These are phyloP conservation scores for Paratinospora sagittata DNA, from an alignment of 164 flowering plant genomes.

Conservation along the genomic window DNA sequence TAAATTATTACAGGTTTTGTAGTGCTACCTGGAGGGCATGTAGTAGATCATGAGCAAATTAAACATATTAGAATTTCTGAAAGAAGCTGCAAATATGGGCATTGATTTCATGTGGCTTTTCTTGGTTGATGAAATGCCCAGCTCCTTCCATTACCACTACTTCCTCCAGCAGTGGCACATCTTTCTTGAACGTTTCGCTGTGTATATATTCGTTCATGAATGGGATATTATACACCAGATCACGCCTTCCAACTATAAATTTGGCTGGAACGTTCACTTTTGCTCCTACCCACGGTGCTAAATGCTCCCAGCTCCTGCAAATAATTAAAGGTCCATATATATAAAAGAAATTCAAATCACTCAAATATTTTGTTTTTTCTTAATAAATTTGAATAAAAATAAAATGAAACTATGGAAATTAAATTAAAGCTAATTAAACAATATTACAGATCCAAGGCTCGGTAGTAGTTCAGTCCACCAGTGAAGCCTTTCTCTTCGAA, in stretches of 20 bases:
- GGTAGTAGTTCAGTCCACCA: slow-evolving; percentile 70
- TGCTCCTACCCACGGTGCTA: slow-evolving; percentile 28
- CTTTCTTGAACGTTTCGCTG: too few relatives aligned
- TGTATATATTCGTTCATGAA: slow-evolving; percentile 11
- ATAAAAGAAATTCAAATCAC: too few relatives aligned
- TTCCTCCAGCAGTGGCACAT: too few relatives aligned
- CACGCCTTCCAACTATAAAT: slow-evolving; percentile 30
- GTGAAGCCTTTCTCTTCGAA: slow-evolving; percentile 52
- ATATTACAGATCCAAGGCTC: slow-evolving; percentile 52
- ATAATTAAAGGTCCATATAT: not conserved
- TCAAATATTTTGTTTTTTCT: too few relatives aligned
- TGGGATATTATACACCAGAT: slow-evolving; percentile 15
- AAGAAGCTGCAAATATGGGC: slow-evolving; percentile 29
- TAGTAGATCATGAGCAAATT: too few relatives aligned
- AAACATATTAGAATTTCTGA: slow-evolving; percentile 13
- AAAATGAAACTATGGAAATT: too few relatives aligned
- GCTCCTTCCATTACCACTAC: too few relatives aligned
- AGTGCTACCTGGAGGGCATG: not conserved
- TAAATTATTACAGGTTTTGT: not conserved
- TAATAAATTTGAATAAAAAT: too few relatives aligned
- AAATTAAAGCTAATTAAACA: not conserved
- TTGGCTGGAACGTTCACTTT: slow-evolving; percentile 27
- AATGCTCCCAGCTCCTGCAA: slow-evolving; percentile 30
- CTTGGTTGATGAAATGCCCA: too few relatives aligned
- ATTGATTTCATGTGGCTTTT: too few relatives aligned